Evolutionary conservation across 2,329 filamentous ascomycete genomes (phyloP).

Genomic region (Sporothrix curviconia): DNA sequence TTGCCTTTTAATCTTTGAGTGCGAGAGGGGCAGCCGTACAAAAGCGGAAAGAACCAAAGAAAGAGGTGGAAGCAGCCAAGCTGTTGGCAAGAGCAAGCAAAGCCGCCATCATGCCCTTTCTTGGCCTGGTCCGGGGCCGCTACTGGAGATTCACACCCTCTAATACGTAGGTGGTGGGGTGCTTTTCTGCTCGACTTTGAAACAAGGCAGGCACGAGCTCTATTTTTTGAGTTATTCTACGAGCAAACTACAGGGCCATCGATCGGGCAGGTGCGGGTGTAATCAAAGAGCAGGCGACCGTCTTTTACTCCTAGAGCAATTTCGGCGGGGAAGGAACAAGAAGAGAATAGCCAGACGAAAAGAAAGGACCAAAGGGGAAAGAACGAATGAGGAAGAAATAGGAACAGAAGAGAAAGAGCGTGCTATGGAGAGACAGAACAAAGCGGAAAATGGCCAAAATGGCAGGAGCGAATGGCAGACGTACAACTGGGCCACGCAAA

Average conservation of each 20-base stretch:
- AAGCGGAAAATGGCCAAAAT: not conserved
- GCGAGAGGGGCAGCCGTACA: not conserved
- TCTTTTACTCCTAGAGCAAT: too few relatives aligned
- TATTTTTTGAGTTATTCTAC: not conserved
- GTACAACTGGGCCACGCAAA: not conserved
- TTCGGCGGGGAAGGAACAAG: too few relatives aligned
- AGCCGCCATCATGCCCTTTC: not conserved
- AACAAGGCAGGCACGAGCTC: not conserved
- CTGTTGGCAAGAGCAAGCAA: not conserved
- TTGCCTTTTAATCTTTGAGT: not conserved
- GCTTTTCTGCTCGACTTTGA: not conserved
- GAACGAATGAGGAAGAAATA: not conserved
- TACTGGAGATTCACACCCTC: constrained; percentile 3
- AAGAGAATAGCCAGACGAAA: too few relatives aligned
- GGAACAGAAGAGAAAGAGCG: not conserved
- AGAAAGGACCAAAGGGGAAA: not conserved
- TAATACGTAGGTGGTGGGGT: not conserved
- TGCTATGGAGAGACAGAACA: not conserved
- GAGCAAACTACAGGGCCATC: not conserved
- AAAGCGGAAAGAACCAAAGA: not conserved
- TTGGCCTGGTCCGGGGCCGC: not conserved
- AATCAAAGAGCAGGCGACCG: too few relatives aligned
- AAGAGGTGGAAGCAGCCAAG: not conserved
- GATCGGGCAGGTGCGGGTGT: not conserved
- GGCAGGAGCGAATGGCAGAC: not conserved